phyloP scores from a whole-genome alignment of 2,329 filamentous ascomycete species.

The Aotearoamyces nothofagi region DNA sequence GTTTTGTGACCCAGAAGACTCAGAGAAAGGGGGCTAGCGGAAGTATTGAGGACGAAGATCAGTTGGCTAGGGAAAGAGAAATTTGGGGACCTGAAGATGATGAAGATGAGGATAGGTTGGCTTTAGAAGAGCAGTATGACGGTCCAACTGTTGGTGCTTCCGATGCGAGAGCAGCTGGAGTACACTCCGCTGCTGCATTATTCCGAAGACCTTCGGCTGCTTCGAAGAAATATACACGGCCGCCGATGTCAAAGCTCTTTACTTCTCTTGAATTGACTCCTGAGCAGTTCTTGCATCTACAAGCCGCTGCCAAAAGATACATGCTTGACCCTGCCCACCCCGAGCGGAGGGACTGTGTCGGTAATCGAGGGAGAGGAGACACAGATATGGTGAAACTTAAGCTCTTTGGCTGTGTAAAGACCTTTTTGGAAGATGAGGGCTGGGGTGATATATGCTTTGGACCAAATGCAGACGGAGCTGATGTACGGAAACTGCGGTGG shows the following conservation, averaged over 20 bases:
- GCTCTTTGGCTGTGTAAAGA: conserved; percentile 13
- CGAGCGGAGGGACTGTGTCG: conserved; percentile 15
- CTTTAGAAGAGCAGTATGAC: conserved; percentile 3
- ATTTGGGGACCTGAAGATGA: conserved; percentile 15
- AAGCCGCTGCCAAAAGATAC: conserved; percentile 17
- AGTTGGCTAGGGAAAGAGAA: conserved; percentile 12
- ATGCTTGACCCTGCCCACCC: conserved; percentile 18
- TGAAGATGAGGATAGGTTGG: conserved; percentile 6
- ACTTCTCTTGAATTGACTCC: conserved; percentile 14
- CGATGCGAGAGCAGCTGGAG: conserved; percentile 13
- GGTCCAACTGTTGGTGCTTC: conserved; percentile 5
- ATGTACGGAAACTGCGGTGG: conserved; percentile 14
- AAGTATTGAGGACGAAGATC: conserved; percentile 4
- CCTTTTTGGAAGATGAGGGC: conserved; percentile 16
- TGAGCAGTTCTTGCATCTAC: conserved; percentile 16
- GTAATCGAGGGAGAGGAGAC: conserved; percentile 10
- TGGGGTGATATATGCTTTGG: conserved; percentile 17
- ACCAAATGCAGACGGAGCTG: conserved; percentile 5
- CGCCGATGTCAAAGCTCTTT: conserved; percentile 16
- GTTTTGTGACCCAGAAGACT: no score
- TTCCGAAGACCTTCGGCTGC: conserved; percentile 14
- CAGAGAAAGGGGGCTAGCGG: conserved; percentile 3
- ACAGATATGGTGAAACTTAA: conserved; percentile 16
- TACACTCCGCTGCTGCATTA: conserved; percentile 15
- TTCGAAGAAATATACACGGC: conserved; percentile 18